Evolutionary conservation across 2,329 filamentous ascomycete species (phyloP).

Genomic region (Botryotinia narcissicola): DNA sequence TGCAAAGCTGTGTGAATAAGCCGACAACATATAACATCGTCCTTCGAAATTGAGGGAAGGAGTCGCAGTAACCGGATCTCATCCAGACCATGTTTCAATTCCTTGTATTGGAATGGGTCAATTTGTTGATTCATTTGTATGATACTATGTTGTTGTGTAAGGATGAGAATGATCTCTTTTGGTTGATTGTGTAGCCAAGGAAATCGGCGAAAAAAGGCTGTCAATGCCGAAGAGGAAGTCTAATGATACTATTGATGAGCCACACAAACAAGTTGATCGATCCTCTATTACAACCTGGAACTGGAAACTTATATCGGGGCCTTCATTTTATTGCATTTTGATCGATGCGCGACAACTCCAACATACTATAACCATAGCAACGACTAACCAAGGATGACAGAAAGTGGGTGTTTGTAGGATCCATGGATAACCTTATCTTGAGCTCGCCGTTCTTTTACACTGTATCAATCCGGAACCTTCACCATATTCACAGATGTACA

Average conservation of each 20-base stretch:
- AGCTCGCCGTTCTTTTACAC: neutral
- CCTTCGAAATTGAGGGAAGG: slow-evolving; percentile 16
- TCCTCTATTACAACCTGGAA: no score
- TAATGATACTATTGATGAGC: neutral
- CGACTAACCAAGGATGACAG: neutral
- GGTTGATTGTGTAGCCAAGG: neutral
- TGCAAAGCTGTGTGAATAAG: slow-evolving; percentile 28
- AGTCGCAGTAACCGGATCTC: slow-evolving; percentile 26
- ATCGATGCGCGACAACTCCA: neutral
- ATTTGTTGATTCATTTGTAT: neutral
- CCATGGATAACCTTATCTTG: neutral
- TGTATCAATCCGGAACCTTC: neutral
- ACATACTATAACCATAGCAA: neutral
- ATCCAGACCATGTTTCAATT: slow-evolving; percentile 6
- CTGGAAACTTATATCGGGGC: no score
- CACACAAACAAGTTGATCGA: neutral
- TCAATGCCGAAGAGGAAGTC: no score
- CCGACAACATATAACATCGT: slow-evolving; percentile 21
- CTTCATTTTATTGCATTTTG: neutral
- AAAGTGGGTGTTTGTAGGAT: neutral
- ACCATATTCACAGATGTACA: neutral
- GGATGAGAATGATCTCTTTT: neutral
- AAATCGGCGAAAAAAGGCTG: neutral
- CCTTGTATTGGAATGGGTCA: slow-evolving; percentile 13
- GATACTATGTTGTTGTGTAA: neutral